Evolutionary conservation across 1,139 yeast genomes (phyloP).

Genomic region (Lodderomyces oxycetoniae): DNA sequence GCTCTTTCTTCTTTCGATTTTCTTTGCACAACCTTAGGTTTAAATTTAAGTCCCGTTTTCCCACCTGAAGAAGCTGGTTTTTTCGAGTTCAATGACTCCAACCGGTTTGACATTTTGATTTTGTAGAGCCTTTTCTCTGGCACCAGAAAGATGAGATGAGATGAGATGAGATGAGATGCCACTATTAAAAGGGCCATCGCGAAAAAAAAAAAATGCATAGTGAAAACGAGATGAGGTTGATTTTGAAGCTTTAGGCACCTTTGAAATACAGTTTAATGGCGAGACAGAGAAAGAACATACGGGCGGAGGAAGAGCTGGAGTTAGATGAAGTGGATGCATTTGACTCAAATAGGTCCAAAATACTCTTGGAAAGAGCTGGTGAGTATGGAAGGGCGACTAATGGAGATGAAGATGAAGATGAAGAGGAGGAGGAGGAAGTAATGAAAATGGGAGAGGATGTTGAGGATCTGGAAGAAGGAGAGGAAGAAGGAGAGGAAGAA

Average conservation of each 20-base stretch:
- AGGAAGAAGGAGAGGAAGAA: slow-evolving; percentile 22
- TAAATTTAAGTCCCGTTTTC: slow-evolving; percentile 59
- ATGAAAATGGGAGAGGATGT: slow-evolving; percentile 20
- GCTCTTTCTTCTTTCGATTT: slow-evolving; percentile 80
- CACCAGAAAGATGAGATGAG: background rate
- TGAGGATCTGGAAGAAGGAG: slow-evolving; percentile 22
- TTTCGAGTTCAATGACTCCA: slow-evolving; percentile 40
- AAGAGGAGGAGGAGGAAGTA: slow-evolving; percentile 25
- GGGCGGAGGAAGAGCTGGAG: slow-evolving; percentile 28
- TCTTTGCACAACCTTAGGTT: slow-evolving; percentile 80
- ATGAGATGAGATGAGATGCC: slow-evolving; percentile 1
- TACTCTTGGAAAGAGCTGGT: slow-evolving; percentile 57
- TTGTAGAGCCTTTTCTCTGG: background rate
- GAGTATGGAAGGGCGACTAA: slow-evolving; percentile 28
- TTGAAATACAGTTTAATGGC: slow-evolving; percentile 1
- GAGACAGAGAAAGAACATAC: slow-evolving; percentile 5
- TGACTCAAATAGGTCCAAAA: slow-evolving; percentile 59
- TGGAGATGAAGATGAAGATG: slow-evolving; percentile 39
- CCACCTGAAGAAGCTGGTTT: slow-evolving; percentile 17
- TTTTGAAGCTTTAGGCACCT: slow-evolving; percentile 2
- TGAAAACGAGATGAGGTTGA: slow-evolving; percentile 11
- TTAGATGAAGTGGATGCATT: slow-evolving; percentile 71
- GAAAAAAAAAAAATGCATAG: slow-evolving; percentile 5
- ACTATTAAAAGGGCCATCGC: background rate
- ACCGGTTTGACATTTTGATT: slow-evolving; percentile 36